Evolutionary conservation across 169 alveolate species (phyloP).

Genomic region (Eimeria sp.): DNA sequence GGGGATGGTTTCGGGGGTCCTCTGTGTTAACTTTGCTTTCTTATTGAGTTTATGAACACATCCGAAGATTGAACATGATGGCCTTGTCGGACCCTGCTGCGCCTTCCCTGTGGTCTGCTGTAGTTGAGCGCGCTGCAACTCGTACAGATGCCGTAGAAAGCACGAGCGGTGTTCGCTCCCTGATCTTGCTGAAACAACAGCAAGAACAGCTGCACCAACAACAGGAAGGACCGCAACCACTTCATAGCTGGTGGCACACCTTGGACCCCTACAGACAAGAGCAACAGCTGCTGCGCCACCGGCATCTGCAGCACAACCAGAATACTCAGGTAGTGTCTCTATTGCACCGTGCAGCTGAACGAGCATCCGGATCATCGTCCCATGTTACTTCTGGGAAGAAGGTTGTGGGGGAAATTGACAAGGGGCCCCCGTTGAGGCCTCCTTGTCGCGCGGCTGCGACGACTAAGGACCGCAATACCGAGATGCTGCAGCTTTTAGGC

Average conservation of each 20-base stretch:
- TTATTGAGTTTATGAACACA: not conserved
- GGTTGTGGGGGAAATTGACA: not conserved
- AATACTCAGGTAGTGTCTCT: not conserved
- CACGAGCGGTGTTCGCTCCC: not conserved
- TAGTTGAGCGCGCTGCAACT: not conserved
- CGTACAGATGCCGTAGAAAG: slow-evolving; percentile 6
- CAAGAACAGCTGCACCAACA: slow-evolving; percentile 2
- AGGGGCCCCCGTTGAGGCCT: slow-evolving; percentile 22
- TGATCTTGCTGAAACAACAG: not conserved
- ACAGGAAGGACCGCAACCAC: not conserved
- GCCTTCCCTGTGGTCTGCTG: slow-evolving; percentile 8
- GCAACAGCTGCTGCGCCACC: slow-evolving; percentile 7
- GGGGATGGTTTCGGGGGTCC: not conserved
- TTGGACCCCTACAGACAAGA: not conserved
- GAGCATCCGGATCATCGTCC: not conserved
- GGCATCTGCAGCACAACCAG: slow-evolving; percentile 8
- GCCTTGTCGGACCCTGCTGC: slow-evolving; percentile 37
- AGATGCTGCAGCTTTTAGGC: not conserved
- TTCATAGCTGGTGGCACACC: not conserved
- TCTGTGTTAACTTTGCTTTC: not conserved
- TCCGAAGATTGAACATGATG: not conserved
- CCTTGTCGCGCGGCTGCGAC: not conserved
- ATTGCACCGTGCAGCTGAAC: slow-evolving; percentile 8
- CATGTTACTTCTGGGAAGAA: not conserved
- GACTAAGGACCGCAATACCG: not conserved